phyloP scores from a whole-genome alignment of 1,284 basidiomycete species.

The Trametes versicolor region DNA sequence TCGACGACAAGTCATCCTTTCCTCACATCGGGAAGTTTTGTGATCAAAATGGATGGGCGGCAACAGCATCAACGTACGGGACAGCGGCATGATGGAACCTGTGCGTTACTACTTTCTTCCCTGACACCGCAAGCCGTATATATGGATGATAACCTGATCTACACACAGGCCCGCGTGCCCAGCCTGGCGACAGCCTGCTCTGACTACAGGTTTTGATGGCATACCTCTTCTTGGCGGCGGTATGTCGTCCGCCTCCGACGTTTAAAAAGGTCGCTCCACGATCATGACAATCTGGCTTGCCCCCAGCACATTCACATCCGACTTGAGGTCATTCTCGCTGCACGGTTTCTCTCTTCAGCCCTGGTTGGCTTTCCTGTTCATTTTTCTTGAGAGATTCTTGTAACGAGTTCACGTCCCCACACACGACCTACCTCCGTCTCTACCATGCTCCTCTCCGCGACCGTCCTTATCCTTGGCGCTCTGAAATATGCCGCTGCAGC shows the following conservation, averaged over 20 bases:
- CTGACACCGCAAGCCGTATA: background rate
- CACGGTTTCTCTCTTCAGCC: background rate
- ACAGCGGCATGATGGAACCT: background rate
- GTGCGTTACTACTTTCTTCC: background rate
- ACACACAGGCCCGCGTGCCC: background rate
- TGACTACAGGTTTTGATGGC: background rate
- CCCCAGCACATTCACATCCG: background rate
- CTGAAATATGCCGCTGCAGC: background rate
- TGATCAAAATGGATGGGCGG: background rate
- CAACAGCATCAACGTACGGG: background rate
- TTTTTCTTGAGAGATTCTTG: background rate
- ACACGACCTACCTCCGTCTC: background rate
- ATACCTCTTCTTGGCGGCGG: background rate
- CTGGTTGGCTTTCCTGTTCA: background rate
- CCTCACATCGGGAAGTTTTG: too few relatives aligned
- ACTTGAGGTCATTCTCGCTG: constrained; percentile 3
- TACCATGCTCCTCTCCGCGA: background rate
- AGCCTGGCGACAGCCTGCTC: background rate
- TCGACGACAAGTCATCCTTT: too few relatives aligned
- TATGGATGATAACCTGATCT: background rate
- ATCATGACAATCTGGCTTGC: background rate
- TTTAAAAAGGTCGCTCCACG: background rate
- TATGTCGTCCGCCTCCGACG: background rate
- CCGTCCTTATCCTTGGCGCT: background rate
- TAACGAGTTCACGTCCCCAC: constrained; percentile 1